Base-by-base conservation (phyloP, 2,329 filamentous ascomycete species). In the Coniochaeta prunicola region DNA sequence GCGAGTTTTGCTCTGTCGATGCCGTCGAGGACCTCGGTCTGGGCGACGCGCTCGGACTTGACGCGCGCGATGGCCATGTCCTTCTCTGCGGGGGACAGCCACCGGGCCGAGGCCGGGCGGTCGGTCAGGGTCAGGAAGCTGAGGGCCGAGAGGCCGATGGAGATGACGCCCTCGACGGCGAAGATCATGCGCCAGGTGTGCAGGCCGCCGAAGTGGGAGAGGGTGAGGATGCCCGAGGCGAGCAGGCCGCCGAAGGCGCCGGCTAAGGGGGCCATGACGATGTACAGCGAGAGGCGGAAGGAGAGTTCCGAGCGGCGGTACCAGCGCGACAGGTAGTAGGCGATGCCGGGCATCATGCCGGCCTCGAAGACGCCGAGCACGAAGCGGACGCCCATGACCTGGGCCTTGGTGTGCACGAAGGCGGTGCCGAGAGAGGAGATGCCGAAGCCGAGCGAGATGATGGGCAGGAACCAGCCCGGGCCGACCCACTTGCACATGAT, bases 181-280 rank as follows among this genome's bases (percentile, higher is more conserved):
- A 90, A 90, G 57, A 90, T 88, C 85, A 89, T 88, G 8, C 86
- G 76, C 87, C 87, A 90, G 5, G 70, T 73, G 26, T 73, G 74
- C 0, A 89, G 70, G 4, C 74, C 68, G 7, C 85, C 86, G 58
- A 88, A 80, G 53, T 74, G 68, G 26, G 79, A 71, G 6, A 90
- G 76, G 0, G 75, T 83, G 9, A 89, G 73, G 54, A 90, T 89
- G 0, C 74, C 87, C 0, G 78, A 84, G 15, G 78, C 79, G 1
- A 88, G 70, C 0, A 88, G 76, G 1, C 85, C 85, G n/a, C 85
- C 84, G 61, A 87, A 87, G 0, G 84, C 84, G 17, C 84, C 84
- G 0, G 84, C 83, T 0, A 88, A 71, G 1, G 84, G 83, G 0
- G 84, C 82, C 78, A 84, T 85, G 55, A 85, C 83, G 48, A 87